These are phyloP conservation scores for Microstegium vimineum DNA, from an alignment of 176 grass and related monocot species.

Conservation along the genomic window DNA sequence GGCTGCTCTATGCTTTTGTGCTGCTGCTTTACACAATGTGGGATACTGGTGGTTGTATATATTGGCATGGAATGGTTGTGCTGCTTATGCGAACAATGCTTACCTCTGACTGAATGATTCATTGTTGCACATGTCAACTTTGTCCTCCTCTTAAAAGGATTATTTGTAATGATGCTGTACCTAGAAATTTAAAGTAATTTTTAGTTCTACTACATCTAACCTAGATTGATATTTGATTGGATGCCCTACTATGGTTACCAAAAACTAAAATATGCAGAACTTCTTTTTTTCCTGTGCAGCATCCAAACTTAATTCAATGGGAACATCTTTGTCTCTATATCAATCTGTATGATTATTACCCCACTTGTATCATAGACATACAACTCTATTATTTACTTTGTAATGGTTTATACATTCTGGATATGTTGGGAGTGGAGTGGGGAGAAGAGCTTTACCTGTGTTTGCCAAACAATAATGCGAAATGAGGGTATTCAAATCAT, in stretches of 20 bases:
- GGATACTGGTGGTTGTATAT: neutral
- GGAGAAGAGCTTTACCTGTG: neutral
- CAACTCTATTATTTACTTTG: neutral
- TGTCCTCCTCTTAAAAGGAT: neutral
- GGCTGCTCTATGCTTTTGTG: neutral
- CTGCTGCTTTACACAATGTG: neutral
- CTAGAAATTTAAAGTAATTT: neutral
- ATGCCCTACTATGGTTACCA: neutral
- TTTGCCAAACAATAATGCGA: neutral
- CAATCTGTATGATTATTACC: neutral
- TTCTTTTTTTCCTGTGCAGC: neutral
- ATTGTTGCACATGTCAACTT: neutral
- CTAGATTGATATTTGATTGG: neutral
- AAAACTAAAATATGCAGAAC: neutral
- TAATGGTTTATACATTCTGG: neutral
- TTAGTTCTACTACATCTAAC: neutral
- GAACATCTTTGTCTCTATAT: neutral
- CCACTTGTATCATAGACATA: neutral
- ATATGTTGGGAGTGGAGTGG: neutral
- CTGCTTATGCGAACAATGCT: neutral
- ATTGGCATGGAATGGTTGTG: neutral
- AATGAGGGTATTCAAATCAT: slow-evolving; percentile 1
- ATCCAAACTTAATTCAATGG: neutral
- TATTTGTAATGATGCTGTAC: neutral
- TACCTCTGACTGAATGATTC: neutral